Evolutionary conservation across 148 eudicot species (phyloP).

Genomic region (Chenopodium album): DNA sequence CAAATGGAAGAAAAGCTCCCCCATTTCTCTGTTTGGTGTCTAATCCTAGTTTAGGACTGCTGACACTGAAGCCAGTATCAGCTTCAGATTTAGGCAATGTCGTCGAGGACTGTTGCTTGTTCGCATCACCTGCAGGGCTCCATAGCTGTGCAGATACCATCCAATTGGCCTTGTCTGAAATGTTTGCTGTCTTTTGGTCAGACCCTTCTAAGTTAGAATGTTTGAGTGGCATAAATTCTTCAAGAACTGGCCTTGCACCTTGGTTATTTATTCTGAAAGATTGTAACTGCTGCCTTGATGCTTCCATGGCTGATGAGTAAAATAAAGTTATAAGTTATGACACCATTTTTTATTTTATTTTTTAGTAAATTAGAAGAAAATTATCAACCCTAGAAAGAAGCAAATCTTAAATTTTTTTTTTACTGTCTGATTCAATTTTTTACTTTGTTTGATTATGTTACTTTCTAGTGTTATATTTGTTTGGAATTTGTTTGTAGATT

Average conservation of each 20-base stretch:
- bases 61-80: conserved; percentile 23
- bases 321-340: background rate
- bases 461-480: conserved; percentile 4
- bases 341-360: background rate
- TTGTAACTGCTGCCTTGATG: conserved; percentile 79
- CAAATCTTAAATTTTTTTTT: background rate
- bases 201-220: conserved; percentile 38
- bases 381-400: conserved; percentile 5
- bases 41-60: conserved; percentile 46
- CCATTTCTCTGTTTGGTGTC: conserved; percentile 56
- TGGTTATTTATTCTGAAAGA: conserved; percentile 44
- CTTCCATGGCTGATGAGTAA: conserved; percentile 72
- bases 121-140: conserved; percentile 59
- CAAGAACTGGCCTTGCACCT: conserved; percentile 59
- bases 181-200: conserved; percentile 36
- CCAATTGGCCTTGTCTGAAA: conserved; percentile 78
- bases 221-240: conserved; percentile 90
- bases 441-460: background rate
- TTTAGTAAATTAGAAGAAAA: background rate
- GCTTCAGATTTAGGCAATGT: conserved; percentile 42
- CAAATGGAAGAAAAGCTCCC: conserved; percentile 82
- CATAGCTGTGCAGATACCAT: conserved; percentile 93
- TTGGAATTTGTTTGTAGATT: conserved; percentile 9
- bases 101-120: conserved; percentile 27
- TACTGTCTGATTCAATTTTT: background rate